Percentiles rank a stretch among this genome's conserved stretches.
phyloP scores from a whole-genome alignment of 331 rosid species.

The Rosa hybrid region DNA sequence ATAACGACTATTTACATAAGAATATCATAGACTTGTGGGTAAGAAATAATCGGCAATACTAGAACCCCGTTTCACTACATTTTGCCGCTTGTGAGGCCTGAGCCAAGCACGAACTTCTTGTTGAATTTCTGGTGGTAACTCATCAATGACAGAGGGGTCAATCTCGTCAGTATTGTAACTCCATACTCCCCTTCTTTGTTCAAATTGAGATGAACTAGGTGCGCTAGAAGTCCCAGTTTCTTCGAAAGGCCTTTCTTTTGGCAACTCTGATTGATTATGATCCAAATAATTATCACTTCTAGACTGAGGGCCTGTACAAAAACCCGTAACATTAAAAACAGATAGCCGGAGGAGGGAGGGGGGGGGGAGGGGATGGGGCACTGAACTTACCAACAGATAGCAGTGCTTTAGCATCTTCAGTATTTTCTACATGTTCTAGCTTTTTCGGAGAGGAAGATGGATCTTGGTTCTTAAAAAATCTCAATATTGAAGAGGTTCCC shows the following conservation, averaged over 20 bases:
- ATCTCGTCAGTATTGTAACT: constrained; percentile 71
- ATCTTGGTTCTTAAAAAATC: constrained; percentile 52
- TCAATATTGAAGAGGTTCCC: constrained; percentile 69
- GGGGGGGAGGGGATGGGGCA: neutral
- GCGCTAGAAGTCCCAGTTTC: constrained; percentile 26
- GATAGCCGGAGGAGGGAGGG: too few relatives aligned
- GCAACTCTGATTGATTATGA: constrained; percentile 29
- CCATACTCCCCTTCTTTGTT: constrained; percentile 59
- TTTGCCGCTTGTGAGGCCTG: constrained; percentile 69
- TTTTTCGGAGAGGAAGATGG: constrained; percentile 44
- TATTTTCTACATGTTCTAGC: constrained; percentile 44
- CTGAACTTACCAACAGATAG: constrained; percentile 37
- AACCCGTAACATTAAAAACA: neutral
- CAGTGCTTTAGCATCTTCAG: constrained; percentile 34
- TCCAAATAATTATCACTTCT: constrained; percentile 22
- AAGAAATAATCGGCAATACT: constrained; percentile 68
- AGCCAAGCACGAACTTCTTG: constrained; percentile 63
- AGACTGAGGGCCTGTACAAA: constrained; percentile 36
- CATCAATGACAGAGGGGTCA: constrained; percentile 71
- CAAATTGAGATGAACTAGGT: constrained; percentile 21
- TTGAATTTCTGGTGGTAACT: constrained; percentile 84
- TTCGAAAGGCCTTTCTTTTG: constrained; percentile 32
- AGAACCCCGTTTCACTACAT: constrained; percentile 55
- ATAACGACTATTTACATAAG: neutral
- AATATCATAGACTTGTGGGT: constrained; percentile 30